A percentile compares a stretch with the other conserved stretches of the same genome.
These are phyloP conservation scores for Diospyros lotus DNA, from an alignment of 148 eudicot genomes.

Conservation along the genomic window DNA sequence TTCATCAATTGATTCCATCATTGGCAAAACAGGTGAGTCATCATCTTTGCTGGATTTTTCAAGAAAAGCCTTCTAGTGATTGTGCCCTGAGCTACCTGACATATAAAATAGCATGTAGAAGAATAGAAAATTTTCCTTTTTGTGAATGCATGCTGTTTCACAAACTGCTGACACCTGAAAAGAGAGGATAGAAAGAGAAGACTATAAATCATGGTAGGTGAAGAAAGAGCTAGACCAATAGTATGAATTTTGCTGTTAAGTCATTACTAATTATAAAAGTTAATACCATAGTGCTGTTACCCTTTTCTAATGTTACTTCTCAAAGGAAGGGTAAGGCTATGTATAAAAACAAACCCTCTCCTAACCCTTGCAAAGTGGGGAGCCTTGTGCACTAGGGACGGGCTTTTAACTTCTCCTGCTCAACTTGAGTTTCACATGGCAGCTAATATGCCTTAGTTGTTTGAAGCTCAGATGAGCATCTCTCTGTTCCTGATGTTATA, in stretches of 20 bases:
- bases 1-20: conserved; percentile 84
- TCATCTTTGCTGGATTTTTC: not conserved
- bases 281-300: no score
- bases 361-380: no score
- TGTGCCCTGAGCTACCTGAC: not conserved
- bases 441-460: not conserved
- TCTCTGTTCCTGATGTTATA: no score
- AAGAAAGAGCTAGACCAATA: not conserved
- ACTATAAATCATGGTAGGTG: not conserved
- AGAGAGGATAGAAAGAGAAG: not conserved
- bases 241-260: not conserved
- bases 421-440: not conserved
- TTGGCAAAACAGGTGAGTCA: conserved; percentile 57
- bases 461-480: not conserved
- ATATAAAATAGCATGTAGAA: no score
- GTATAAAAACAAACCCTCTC: no score
- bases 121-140: no score
- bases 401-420: no score
- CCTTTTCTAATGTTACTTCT: not conserved
- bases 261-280: not conserved
- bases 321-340: no score
- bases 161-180: no score
- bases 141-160: no score
- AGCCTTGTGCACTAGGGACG: no score
- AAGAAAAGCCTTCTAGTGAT: not conserved